Base-by-base conservation (phyloP, 768 basidiomycete genomes). In the Boletus rufocinnamomeus region DNA sequence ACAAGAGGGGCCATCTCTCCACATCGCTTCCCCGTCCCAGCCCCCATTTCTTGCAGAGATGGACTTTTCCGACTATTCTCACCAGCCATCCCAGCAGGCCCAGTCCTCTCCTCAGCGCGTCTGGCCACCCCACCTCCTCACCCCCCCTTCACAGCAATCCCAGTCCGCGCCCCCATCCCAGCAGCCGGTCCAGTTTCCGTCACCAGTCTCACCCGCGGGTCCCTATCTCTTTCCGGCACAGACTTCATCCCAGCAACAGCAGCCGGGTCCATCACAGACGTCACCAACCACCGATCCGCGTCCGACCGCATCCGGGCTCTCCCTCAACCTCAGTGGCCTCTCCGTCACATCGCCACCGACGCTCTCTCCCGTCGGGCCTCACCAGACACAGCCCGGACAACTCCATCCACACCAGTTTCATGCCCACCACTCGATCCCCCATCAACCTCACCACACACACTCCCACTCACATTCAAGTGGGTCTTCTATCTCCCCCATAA, bases 321-420 rank as follows among this genome's bases (percentile, higher is more conserved):
- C 85, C 32, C 82, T 91, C 69, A 91, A 89, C 69, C 77, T 91
- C 56, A 84, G 84, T 27, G 79, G 82, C 1, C 80, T 91, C 52
- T 77, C 82, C 50, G 88, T 91, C 54, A 73, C 86, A 43, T 88
- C 86, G 23, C 87, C 87, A 10, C 79, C 84, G 9, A 83, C 83
- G 59, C 77, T 85, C 53, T 88, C 87, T 14, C 86, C 88, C 46
- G 82, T 84, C 68, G 82, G 78, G 21, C 78, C 80, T 9, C 79
- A 79, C 50, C 60, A 76, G 63, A 61, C 77, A 58, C 61, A 72
- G 70, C 57, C 71, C 68, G 27, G 70, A 82, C 59, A 85, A 81
- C 46, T 82, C 85, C 73, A 89, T 84, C 72, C 78, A 82, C 56
- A 83, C 81, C 53, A 80, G 80, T 58, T 75, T 80, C 48, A 87